Evolutionary conservation across 2,329 filamentous ascomycete genomes (phyloP).

Genomic region (Hymenoscyphus infarciens): DNA sequence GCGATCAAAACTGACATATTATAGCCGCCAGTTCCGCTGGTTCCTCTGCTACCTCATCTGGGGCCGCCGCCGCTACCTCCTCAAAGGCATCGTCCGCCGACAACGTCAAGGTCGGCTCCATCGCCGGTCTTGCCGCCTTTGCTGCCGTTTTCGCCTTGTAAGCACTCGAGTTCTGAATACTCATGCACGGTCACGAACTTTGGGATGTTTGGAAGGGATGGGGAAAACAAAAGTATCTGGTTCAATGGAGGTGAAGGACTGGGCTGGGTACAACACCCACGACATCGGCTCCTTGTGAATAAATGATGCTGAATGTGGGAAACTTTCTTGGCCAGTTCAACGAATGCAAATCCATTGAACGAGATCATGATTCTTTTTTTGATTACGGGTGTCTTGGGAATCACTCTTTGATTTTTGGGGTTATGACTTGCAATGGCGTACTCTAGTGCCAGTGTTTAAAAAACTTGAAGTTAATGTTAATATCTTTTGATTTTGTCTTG

Average conservation of each 20-base stretch:
- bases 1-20: no score
- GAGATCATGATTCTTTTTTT: neutral
- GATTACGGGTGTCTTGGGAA: no score
- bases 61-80: constrained; percentile 6
- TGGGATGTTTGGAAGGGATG: neutral
- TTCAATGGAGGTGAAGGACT: neutral
- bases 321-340: neutral
- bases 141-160: constrained; percentile 20
- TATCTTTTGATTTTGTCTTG: neutral
- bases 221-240: neutral
- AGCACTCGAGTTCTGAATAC: neutral
- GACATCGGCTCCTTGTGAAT: neutral
- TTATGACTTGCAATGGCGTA: neutral
- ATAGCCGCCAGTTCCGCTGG: neutral
- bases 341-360: neutral
- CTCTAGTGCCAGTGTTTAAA: neutral
- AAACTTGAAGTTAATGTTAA: neutral
- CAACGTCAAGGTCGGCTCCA: constrained; percentile 13
- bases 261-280: neutral
- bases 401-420: neutral
- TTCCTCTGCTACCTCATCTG: neutral
- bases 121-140: constrained; percentile 16
- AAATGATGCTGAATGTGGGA: neutral
- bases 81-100: constrained; percentile 8
- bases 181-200: neutral